Evolutionary conservation across 2,329 filamentous ascomycete species (phyloP), one percentile per base, ranked within the genome.

Genomic region (Penicillium hesseltinei): DNA sequence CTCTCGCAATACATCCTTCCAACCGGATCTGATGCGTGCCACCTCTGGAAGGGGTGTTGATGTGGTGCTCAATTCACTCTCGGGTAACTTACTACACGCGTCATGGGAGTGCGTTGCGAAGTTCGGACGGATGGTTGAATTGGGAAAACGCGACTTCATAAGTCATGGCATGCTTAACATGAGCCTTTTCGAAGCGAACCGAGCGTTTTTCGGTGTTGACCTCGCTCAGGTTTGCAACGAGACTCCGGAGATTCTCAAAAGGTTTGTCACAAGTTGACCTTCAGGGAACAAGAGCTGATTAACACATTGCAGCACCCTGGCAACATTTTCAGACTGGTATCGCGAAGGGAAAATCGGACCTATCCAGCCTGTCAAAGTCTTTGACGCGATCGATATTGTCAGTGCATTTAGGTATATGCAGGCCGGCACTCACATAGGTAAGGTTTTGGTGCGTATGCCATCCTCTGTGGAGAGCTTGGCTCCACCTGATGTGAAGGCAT

Each of bases 61-160:
- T 33, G n/a, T 70, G 1, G 63, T 70, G 5, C 51, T 71, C 1
- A 69, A 69, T 43, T 64, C 64, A 0, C 31, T 68, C 5, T 44
- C 65, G 2, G 68, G 67, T 0, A 58, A 65, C 15, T 54, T 67
- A 21, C 50, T 71, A 0, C 59, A 61, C 11, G 66, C 66, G 4
- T 66, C 66, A 0, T 71, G 69, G 69, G 35, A 61, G 35, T 70
- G 66, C 33, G 66, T 71, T 8, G 68, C 69, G 0, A 53, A 61
- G 5, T 65, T 64, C 35, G 69, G 69, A 0, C 64, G 56, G 6
- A 59, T 69, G 62, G 51, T 68, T 15, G 66, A 68, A 33, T 43
- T 68, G 5, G 66, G 66, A 2, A 68, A 69, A 23, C 54, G 64
- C 2, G 66, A 69, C 27, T 57, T 69, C 9, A 38, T 67, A 4